Conservation (phyloP, 2,329 filamentous ascomycete species). For the Sclerotinia spermophila region DNA sequence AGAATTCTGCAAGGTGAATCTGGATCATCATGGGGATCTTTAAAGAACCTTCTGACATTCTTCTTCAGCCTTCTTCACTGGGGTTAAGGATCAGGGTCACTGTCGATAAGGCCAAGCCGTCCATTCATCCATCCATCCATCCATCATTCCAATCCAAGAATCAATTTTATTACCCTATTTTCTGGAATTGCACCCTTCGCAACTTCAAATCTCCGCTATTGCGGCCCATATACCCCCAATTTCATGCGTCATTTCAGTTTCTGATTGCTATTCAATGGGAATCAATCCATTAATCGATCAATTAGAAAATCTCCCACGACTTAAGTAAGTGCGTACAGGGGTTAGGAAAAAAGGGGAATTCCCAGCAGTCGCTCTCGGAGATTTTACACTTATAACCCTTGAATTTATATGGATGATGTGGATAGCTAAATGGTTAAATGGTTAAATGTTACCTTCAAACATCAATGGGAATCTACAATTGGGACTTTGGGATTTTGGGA, state of each 20-base stretch:
- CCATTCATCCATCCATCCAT: not conserved
- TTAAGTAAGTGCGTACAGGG: slow-evolving; percentile 3
- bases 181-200: not conserved
- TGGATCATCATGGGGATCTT: slow-evolving; percentile 24
- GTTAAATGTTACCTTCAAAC: not conserved
- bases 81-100: not conserved
- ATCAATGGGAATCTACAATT: not conserved
- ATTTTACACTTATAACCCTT: slow-evolving; percentile 13
- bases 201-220: slow-evolving; percentile 1
- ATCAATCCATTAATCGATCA: not conserved
- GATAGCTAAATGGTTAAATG: not conserved
- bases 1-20: slow-evolving; percentile 11
- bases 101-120: not conserved
- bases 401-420: not conserved
- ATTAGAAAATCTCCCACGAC: not conserved
- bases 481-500: not conserved
- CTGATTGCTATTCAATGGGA: not conserved
- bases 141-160: not conserved
- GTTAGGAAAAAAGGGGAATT: not conserved
- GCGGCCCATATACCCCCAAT: not conserved
- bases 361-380: slow-evolving; percentile 10
- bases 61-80: slow-evolving; percentile 19
- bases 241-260: slow-evolving; percentile 9
- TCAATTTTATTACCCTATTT: not conserved
- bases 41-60: slow-evolving; percentile 3